Conservation (phyloP, 768 basidiomycete species). For the Tephrocybe sp. region DNA sequence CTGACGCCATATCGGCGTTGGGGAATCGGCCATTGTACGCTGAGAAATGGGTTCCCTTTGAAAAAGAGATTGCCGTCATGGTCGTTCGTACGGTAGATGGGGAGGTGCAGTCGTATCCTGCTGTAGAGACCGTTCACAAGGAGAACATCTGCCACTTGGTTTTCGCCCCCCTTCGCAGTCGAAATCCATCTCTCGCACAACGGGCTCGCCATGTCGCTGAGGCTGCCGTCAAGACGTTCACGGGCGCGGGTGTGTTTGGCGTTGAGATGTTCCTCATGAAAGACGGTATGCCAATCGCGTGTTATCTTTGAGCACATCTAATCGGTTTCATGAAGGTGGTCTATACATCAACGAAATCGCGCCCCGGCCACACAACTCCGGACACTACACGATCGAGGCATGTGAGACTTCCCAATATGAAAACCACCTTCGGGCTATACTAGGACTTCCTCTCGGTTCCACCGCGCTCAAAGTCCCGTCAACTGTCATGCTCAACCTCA, state of each 20-base stretch:
- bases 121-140: slow-evolving; percentile 94
- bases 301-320: neutral
- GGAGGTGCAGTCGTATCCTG: slow-evolving; percentile 80
- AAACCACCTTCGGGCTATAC: slow-evolving; percentile 94
- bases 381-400: slow-evolving; percentile 98
- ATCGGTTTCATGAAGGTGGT: slow-evolving; percentile 43
- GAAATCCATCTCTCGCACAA: slow-evolving; percentile 50
- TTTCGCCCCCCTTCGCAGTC: slow-evolving; percentile 78
- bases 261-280: slow-evolving; percentile 97
- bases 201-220: slow-evolving; percentile 78
- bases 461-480: slow-evolving; percentile 86
- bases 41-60: slow-evolving; percentile 90
- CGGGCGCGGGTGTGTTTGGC: slow-evolving; percentile 93
- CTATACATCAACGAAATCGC: slow-evolving; percentile 96
- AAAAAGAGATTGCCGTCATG: slow-evolving; percentile 94
- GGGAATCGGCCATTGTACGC: slow-evolving; percentile 81
- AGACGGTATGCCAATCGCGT: slow-evolving; percentile 56
- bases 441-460: slow-evolving; percentile 85
- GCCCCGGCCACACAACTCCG: slow-evolving; percentile 97
- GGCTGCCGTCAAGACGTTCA: slow-evolving; percentile 70
- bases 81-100: slow-evolving; percentile 82
- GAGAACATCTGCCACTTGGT: slow-evolving; percentile 93
- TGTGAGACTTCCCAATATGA: slow-evolving; percentile 97
- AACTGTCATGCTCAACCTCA: slow-evolving; percentile 91
- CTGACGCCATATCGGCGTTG: slow-evolving; percentile 52